phyloP scores from a whole-genome alignment of 1,139 yeast species.

The Ashbya aceris region DNA sequence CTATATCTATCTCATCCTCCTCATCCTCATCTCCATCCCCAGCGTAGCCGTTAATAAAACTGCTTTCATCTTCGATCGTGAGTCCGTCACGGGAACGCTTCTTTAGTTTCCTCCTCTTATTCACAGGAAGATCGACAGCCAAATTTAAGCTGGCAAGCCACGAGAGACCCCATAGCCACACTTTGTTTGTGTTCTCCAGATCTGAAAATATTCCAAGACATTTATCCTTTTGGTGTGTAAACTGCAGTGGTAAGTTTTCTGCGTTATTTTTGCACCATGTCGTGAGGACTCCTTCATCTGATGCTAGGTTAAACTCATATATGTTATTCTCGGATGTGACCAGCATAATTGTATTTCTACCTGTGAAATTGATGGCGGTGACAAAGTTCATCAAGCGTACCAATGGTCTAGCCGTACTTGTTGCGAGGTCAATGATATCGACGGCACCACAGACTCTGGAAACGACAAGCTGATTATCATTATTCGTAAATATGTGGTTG shows the following conservation, averaged over 20 bases:
- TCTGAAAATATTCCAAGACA: slow-evolving; percentile 62
- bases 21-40: slow-evolving; percentile 24
- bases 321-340: slow-evolving; percentile 69
- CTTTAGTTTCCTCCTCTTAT: slow-evolving; percentile 34
- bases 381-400: slow-evolving; percentile 51
- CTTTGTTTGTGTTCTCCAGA: slow-evolving; percentile 32
- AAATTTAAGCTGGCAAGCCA: slow-evolving; percentile 77
- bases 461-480: slow-evolving; percentile 40
- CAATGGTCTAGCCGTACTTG: slow-evolving; percentile 27
- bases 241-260: slow-evolving; percentile 62
- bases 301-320: slow-evolving; percentile 44
- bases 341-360: slow-evolving; percentile 45
- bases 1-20: slow-evolving; percentile 12
- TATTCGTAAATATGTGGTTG: slow-evolving; percentile 41
- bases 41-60: slow-evolving; percentile 24
- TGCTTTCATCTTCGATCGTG: slow-evolving; percentile 36
- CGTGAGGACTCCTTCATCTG: slow-evolving; percentile 13
- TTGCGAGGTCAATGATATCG: slow-evolving; percentile 39
- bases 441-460: slow-evolving; percentile 60
- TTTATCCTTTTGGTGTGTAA: slow-evolving; percentile 51
- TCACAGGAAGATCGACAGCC: slow-evolving; percentile 46
- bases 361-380: slow-evolving; percentile 53
- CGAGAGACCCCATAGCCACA: slow-evolving; percentile 84
- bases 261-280: slow-evolving; percentile 73
- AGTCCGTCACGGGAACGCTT: slow-evolving; percentile 62